Evolutionary conservation across 108 stramenopile genomes (phyloP).

Genomic region (Fragilaria radians): DNA sequence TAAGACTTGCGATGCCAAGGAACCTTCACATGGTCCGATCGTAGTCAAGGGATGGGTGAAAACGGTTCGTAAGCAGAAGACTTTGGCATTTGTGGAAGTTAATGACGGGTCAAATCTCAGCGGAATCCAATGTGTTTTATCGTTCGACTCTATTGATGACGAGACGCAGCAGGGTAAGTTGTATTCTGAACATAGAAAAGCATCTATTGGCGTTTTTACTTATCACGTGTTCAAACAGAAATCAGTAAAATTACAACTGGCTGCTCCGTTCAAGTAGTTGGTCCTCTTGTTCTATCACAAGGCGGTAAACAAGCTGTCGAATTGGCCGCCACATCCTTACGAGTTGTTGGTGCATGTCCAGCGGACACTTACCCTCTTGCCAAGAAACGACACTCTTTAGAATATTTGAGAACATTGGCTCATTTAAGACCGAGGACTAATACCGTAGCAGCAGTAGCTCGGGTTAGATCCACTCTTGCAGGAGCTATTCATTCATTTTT

Average conservation of each 20-base stretch:
- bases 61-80: conserved; percentile 96
- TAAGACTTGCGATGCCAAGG: conserved; percentile 55
- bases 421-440: conserved; percentile 97
- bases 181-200: background rate
- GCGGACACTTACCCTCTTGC: conserved; percentile 94
- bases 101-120: conserved; percentile 94
- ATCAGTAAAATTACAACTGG: conserved; percentile 87
- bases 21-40: conserved; percentile 63
- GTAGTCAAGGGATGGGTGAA: conserved; percentile 95
- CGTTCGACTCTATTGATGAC: conserved; percentile 61
- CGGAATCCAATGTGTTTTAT: conserved; percentile 88
- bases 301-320: conserved; percentile 93
- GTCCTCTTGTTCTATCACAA: conserved; percentile 62
- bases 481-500: conserved; percentile 88
- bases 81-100: conserved; percentile 93
- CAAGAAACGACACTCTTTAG: conserved; percentile 96
- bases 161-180: conserved; percentile 50
- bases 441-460: conserved; percentile 91
- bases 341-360: conserved; percentile 88
- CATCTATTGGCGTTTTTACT: background rate
- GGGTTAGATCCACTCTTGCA: conserved; percentile 87
- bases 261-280: conserved; percentile 83
- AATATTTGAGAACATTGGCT: conserved; percentile 94
- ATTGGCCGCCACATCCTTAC: conserved; percentile 67
- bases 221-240: conserved; percentile 26